Evolutionary conservation across 179 eudicot genomes (phyloP), one percentile per base, ranked within the genome.

Genomic region (Carnegiea gigantea): DNA sequence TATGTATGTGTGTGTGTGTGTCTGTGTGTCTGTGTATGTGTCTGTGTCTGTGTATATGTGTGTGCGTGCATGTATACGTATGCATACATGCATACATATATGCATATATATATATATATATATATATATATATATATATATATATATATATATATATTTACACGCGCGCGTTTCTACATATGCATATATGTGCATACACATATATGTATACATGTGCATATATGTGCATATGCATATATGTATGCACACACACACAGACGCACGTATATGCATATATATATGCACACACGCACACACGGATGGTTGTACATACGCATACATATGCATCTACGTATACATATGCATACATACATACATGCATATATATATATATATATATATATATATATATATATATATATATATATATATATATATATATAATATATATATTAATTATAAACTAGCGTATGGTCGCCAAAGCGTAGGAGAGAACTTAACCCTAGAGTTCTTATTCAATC

Each of bases 311-410:
- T 30, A 30, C 2, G 2, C 2, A 2, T 30, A 30, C 2, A 30
- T 30, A 2, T 30, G 2, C 2, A 30, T 30, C 1, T 30, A 30
- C 2, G 2, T 18, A 59, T 21, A 60, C 9, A 60, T 4, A 60
- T 12, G 12, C 6, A 60, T 12, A 60, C 24, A 60, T 2, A 60
- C 8, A 60, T 12, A 60, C 9, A 60, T 12, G 12, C 9, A 60
- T 60, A 60, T 60, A 60, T 60, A 60, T 60, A 60, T 60, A 60
- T 60, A 60, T 60, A 60, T 60, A 60, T 60, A 60, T 60, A 60
- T 60, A 60, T 60, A 60, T 60, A 60, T 60, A 60, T 60, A 60
- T 60, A 60, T 60, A 60, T 60, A 60, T 6, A 17, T 5, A 17
- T 60, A 60, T 20, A 15, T 7, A 59, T 15, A 48, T 12, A 48